Base-by-base conservation (phyloP, 2,329 filamentous ascomycete genomes). In the Westerdykella sp. region DNA sequence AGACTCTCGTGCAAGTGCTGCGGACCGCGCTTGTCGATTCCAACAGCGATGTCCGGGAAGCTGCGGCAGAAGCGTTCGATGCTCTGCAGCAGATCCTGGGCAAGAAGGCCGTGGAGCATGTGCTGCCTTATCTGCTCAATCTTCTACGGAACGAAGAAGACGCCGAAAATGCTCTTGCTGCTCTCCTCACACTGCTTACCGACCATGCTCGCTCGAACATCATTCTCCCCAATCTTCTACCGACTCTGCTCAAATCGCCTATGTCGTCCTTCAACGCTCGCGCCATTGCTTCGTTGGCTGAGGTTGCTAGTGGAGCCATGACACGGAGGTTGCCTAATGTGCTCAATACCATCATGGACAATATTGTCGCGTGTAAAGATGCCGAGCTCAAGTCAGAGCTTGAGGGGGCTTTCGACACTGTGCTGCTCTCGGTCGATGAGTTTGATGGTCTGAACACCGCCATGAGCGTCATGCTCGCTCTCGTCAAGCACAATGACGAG, bases 51-150 rank as follows among this genome's bases (percentile, higher is more conserved):
- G 94, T 98, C 39, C 79, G 93, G 64, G 93, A 98, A 67, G 88
- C 93, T 45, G 93, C 94, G 21, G 93, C 94, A 16, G 93, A 98
- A 68, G 93, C 93, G 2, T 98, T 98, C 61, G 93, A 98, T 67
- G 87, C 90, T 28, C 70, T 98, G 45, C 93, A 98, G 68, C 86
- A 91, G 59, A 87, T 95, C 40, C 75, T 97, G 49, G 93, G 93
- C 72, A 97, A 96, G 76, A 85, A 81, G 59, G 90, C 89, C 42
- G 86, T 98, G 40, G 91, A 98, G 60, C 89, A 97, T 64, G 93
- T 98, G 18, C 76, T 98, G 50, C 94, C 94, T 42, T 85, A 89
- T 70, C 81, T 98, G 23, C 83, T 98, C 60, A 91, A 81, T 62
- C 78, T 97, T n/a, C 73, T 98, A 46, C 84, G 90, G 43, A 85